Evolutionary conservation across 768 basidiomycete species (phyloP), one percentile per base, ranked within the genome.

Genomic region (Lentinula sp.): DNA sequence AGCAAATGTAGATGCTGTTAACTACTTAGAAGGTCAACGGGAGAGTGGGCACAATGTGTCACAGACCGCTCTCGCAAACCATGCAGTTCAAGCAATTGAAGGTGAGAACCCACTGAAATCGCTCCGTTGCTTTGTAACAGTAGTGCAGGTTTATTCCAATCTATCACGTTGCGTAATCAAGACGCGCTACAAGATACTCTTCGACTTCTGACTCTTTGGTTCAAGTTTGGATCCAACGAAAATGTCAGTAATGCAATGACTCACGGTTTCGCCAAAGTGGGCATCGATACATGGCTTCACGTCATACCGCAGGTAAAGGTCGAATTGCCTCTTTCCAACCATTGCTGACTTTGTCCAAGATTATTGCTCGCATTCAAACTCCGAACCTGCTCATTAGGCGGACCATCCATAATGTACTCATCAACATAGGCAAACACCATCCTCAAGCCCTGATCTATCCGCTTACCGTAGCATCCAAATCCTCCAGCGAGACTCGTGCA

Each of bases 351-450:
- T 52, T 40, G 40, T 6, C 28, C 35, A 61, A 98, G 93, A 96
- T 99, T 64, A 98, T 99, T 68, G 97, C 97, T 43, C 89, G 97
- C 15, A 96, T 99, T 65, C 95, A 99, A 78, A 97, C 95, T 0
- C 95, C 96, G 0, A 90, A 89, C 66, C 75, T 78, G 16, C 91
- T 90, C 62, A 92, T 98, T 63, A 85, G 93, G 39, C 83, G 88
- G 64, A 92, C 95, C 63, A 96, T 99, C 70, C 88, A 93, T 66
- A 84, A 85, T 66, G 79, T 99, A 11, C 76, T 99, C 56, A 89
- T 85, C 11, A 94, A 95, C 68, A 92, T 99, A 63, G 97, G 97
- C 66, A 93, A 91, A 70, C 89, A 93, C 59, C 97, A 99, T 67
- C 97, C 97, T 1, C 97, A 99, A 76, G 97, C 97, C 1, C 76